A percentile compares a stretch with the other conserved stretches of the same genome.
Conservation (phyloP, 169 alveolate species). For the Plasmodium knowlesi region DNA sequence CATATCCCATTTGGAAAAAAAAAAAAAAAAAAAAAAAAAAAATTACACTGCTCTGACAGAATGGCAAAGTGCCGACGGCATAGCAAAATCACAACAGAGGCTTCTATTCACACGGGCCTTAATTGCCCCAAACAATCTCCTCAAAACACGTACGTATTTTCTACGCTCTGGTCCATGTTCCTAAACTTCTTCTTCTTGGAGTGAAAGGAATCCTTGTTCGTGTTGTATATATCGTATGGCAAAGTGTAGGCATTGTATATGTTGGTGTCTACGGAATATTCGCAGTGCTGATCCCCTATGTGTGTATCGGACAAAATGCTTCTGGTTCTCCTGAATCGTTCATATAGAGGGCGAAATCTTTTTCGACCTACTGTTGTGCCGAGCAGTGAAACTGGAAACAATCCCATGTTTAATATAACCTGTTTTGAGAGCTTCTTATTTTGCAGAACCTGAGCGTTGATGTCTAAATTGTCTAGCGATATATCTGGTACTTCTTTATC, state of each 20-base stretch:
- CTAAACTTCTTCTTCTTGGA: slow-evolving; percentile 28
- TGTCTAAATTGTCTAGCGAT: slow-evolving; percentile 79
- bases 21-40: background rate
- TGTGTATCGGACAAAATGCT: slow-evolving; percentile 83
- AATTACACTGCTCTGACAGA: background rate
- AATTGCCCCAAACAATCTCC: background rate
- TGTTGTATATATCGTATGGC: slow-evolving; percentile 71
- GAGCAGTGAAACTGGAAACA: slow-evolving; percentile 80
- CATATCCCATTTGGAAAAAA: background rate
- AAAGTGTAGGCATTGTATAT: slow-evolving; percentile 73
- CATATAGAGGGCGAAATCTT: slow-evolving; percentile 80
- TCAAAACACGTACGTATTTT: slow-evolving; percentile 64
- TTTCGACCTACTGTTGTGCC: slow-evolving; percentile 83
- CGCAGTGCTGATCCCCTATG: slow-evolving; percentile 80
- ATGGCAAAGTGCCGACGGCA: background rate
- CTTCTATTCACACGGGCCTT: background rate
- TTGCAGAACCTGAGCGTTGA: slow-evolving; percentile 80
- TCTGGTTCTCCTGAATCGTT: slow-evolving; percentile 80
- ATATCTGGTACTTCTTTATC: slow-evolving; percentile 84
- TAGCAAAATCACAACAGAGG: background rate
- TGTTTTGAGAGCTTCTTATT: slow-evolving; percentile 81
- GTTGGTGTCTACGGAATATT: slow-evolving; percentile 75
- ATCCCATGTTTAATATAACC: slow-evolving; percentile 83
- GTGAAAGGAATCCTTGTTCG: slow-evolving; percentile 30
- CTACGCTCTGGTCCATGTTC: background rate